Percentiles rank a stretch among this genome's conserved stretches.
Evolutionary conservation across 177 flowering plant genomes (phyloP).

Genomic region (Vitis hybrid): DNA sequence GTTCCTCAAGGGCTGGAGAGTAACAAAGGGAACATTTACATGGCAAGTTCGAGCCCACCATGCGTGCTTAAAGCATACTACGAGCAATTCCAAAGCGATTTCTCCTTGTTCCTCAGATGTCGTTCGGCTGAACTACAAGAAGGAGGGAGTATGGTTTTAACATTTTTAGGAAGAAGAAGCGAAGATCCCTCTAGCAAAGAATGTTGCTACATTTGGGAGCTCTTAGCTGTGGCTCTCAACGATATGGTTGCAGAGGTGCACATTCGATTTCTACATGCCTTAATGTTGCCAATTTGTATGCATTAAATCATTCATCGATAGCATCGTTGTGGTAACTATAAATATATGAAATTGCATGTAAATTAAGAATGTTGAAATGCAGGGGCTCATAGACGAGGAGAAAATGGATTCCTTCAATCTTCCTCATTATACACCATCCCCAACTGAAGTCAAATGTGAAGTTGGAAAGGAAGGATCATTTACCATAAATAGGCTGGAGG

Average conservation of each 20-base stretch:
- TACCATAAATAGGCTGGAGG: conserved; percentile 25
- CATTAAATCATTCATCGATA: too few species aligned
- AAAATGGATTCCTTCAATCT: conserved; percentile 45
- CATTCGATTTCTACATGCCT: too few species aligned
- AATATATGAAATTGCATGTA: too few species aligned
- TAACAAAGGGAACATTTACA: conserved; percentile 26
- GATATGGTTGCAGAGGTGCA: conserved; percentile 43
- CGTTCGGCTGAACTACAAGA: conserved; percentile 42
- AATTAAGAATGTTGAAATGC: not conserved
- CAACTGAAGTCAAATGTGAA: conserved; percentile 29
- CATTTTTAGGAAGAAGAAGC: conserved; percentile 42
- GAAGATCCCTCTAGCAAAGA: conserved; percentile 39
- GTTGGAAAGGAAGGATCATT: conserved; percentile 47
- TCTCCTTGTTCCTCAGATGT: conserved; percentile 35
- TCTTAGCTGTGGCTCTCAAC: conserved; percentile 39
- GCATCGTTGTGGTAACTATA: too few species aligned
- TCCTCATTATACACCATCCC: conserved; percentile 48
- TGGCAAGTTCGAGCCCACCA: conserved; percentile 20
- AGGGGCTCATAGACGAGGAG: conserved; percentile 48
- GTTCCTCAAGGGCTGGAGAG: conserved; percentile 26
- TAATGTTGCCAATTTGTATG: too few species aligned
- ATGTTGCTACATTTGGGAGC: conserved; percentile 45
- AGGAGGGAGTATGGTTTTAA: conserved; percentile 63
- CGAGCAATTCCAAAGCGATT: conserved; percentile 37
- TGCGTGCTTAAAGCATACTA: conserved; percentile 18